A percentile compares a stretch with the other conserved stretches of the same genome.
Evolutionary conservation across 768 basidiomycete genomes (phyloP).

Genomic region (Podaxis pistillaris): DNA sequence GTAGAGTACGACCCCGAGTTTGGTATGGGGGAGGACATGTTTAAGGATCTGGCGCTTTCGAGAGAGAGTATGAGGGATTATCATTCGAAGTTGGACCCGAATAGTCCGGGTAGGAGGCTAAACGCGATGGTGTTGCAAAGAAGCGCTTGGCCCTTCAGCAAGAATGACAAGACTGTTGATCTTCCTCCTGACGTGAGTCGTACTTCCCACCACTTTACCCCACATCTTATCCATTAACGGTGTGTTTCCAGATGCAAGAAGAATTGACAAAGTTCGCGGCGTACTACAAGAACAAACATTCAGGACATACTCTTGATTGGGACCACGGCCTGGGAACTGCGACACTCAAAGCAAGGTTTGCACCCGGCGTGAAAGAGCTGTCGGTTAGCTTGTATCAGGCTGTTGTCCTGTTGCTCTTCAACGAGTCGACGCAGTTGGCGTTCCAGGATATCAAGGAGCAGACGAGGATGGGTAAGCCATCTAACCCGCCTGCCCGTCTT

Average conservation of each 20-base stretch:
- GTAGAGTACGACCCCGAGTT: slow-evolving; percentile 95
- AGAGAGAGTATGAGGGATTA: slow-evolving; percentile 70
- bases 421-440: slow-evolving; percentile 55
- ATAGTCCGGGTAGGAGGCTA: slow-evolving; percentile 46
- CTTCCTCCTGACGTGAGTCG: slow-evolving; percentile 51
- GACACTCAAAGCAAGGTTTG: slow-evolving; percentile 70
- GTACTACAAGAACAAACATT: slow-evolving; percentile 81
- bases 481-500: neutral
- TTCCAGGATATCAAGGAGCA: slow-evolving; percentile 67
- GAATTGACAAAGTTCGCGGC: slow-evolving; percentile 59
- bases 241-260: slow-evolving; percentile 60
- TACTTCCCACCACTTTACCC: neutral
- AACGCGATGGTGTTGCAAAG: slow-evolving; percentile 82
- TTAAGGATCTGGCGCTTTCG: slow-evolving; percentile 83
- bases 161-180: slow-evolving; percentile 46
- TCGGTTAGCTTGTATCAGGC: slow-evolving; percentile 91
- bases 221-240: neutral
- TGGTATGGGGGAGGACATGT: slow-evolving; percentile 93
- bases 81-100: slow-evolving; percentile 41
- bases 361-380: slow-evolving; percentile 74
- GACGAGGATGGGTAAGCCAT: slow-evolving; percentile 67
- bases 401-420: slow-evolving; percentile 84
- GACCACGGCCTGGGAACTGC: slow-evolving; percentile 85
- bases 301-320: slow-evolving; percentile 78
- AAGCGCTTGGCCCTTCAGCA: slow-evolving; percentile 84